Evolutionary conservation across 495 filamentous ascomycete genomes (phyloP), one percentile per base, ranked within the genome.

Genomic region (Lophium mytilinum): DNA sequence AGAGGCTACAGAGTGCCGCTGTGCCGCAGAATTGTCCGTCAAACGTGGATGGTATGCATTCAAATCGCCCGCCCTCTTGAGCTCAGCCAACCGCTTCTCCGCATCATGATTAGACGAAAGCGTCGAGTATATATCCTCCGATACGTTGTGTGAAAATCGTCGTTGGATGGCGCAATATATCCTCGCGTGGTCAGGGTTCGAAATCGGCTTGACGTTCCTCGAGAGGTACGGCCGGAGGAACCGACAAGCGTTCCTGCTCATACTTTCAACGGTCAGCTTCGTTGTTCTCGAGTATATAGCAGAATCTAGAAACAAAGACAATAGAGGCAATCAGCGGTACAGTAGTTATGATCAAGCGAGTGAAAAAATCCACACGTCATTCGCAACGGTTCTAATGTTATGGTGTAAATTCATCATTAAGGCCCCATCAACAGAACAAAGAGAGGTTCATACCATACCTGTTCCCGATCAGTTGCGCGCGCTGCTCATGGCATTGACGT

Each of bases 371-470:
- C 33, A 35, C 30, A 1, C 79, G 82, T 93, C 88, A 91, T 83
- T 87, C 87, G 90, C 91, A 95, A 89, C 90, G 90, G 90, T 96
- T 95, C 90, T 75, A 33, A 56, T 52, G 62, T 41, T 24, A 55
- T 62, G 24, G 24, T 30, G 21, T 48, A 18, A 24, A 48, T 48
- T 48, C 45, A 48, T 48, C 45, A 48, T 24, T 4, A 48, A 11
- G 21, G 21, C 19, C 19, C 10, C 15, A 17, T 21, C 7, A 48
- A n/a, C 33, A n/a, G 15, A 30, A 1, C 6, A 48, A 48, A 21
- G 15, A 48, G 19, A 48, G 24, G 6, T 30, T 30, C 21, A 19
- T 24, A 24, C 15, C 45, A 30, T 48, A 48, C 45, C 45, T 48
- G 18, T 30, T 30, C 15, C 8, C 33, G 24, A 30, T 30, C 24